phyloP scores from a whole-genome alignment of 768 basidiomycete species.

The Mycena sanguinolenta region DNA sequence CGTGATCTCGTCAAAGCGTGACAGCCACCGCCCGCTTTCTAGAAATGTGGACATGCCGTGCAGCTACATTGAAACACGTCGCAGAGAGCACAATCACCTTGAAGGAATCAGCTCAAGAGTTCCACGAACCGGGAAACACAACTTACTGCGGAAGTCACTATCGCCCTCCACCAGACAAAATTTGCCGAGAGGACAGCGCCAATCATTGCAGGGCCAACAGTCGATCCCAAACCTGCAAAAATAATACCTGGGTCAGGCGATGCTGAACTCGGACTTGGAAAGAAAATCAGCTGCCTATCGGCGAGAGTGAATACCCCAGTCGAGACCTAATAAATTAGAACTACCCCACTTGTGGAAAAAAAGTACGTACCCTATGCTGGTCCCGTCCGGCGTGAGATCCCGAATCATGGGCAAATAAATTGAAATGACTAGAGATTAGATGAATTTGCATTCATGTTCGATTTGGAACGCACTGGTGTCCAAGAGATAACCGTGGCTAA shows the following conservation, averaged over 20 bases:
- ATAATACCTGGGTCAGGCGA: too few relatives aligned
- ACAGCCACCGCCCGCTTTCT: not conserved
- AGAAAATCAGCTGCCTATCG: too few relatives aligned
- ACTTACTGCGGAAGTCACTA: constrained; percentile 24
- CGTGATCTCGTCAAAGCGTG: not conserved
- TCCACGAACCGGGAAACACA: not conserved
- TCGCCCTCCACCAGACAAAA: constrained; percentile 26
- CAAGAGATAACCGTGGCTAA: constrained; percentile 29
- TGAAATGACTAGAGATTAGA: constrained; percentile 10
- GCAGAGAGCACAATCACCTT: constrained; percentile 22
- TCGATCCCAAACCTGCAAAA: too few relatives aligned
- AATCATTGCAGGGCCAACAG: constrained; percentile 24
- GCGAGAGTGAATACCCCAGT: constrained; percentile 26
- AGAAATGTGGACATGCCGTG: constrained; percentile 18
- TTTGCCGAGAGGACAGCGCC: constrained; percentile 15
- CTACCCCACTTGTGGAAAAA: not conserved
- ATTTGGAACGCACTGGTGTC: constrained; percentile 16
- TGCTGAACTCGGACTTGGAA: too few relatives aligned
- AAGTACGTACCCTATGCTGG: constrained; percentile 16
- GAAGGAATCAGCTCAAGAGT: not conserved
- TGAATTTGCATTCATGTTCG: not conserved
- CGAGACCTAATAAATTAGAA: constrained; percentile 5
- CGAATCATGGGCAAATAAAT: constrained; percentile 31
- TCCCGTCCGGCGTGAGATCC: constrained; percentile 20
- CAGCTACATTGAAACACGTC: constrained; percentile 21